A percentile compares a stretch with the other conserved stretches of the same genome.
Evolutionary conservation across 2,329 filamentous ascomycete species (phyloP).

Genomic region (Purpureocillium takamizusanense): DNA sequence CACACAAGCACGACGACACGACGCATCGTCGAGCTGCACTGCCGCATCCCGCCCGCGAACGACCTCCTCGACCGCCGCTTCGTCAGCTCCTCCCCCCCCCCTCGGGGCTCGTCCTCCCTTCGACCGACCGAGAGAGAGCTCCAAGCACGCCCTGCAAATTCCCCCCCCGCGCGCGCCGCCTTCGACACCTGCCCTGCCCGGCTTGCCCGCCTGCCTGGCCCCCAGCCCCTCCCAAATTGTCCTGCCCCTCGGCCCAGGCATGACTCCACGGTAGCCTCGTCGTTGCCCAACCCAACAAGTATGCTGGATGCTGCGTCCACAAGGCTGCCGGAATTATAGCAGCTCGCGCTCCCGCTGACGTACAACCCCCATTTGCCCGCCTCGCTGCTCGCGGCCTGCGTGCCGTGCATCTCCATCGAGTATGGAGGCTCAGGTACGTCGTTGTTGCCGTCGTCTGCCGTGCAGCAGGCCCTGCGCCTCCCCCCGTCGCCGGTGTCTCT

Average conservation of each 20-base stretch:
- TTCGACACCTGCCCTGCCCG: too few relatives aligned
- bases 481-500: background rate
- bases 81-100: too few relatives aligned
- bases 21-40: too few relatives aligned
- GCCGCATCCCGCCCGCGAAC: too few relatives aligned
- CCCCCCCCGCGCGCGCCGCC: too few relatives aligned
- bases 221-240: background rate
- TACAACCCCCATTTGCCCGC: slow-evolving; percentile 1
- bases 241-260: slow-evolving; percentile 20
- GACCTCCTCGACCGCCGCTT: too few relatives aligned
- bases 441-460: slow-evolving; percentile 2
- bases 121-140: too few relatives aligned
- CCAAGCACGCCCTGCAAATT: too few relatives aligned
- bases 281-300: slow-evolving; percentile 22
- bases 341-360: slow-evolving; percentile 19
- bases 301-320: slow-evolving; percentile 32
- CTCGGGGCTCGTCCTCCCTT: too few relatives aligned
- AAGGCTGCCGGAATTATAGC: slow-evolving; percentile 35
- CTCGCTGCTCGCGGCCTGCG: slow-evolving; percentile 6
- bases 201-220: background rate
- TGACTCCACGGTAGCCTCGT: slow-evolving; percentile 32
- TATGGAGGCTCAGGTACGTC: slow-evolving; percentile 40
- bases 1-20: background rate
- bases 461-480: background rate
- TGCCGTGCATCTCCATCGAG: slow-evolving; percentile 12